Evolutionary conservation across 495 filamentous ascomycete genomes (phyloP).

Genomic region (Aspergillus kassunensis): DNA sequence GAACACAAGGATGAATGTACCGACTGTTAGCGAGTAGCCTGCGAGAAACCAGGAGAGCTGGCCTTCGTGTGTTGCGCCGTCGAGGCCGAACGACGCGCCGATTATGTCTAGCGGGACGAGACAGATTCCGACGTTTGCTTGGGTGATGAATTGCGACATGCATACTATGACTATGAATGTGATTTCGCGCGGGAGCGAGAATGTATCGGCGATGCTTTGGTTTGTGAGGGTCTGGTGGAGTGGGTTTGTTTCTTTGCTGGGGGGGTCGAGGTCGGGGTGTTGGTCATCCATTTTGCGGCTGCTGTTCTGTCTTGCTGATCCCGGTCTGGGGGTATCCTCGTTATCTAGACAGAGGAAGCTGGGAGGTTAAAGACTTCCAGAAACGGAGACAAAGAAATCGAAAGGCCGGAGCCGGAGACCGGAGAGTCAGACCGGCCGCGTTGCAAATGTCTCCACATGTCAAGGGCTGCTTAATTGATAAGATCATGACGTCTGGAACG

Average conservation of each 20-base stretch:
- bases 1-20: slow-evolving; percentile 62
- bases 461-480: not conserved
- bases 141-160: slow-evolving; percentile 36
- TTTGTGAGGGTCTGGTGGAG: not conserved
- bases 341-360: too few relatives aligned
- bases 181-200: slow-evolving; percentile 23
- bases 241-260: not conserved
- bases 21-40: slow-evolving; percentile 55
- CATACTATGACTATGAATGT: slow-evolving; percentile 28
- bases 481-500: not conserved
- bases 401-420: too few relatives aligned
- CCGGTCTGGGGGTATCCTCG: too few relatives aligned
- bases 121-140: slow-evolving; percentile 26
- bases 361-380: too few relatives aligned
- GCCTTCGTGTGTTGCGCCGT: slow-evolving; percentile 31
- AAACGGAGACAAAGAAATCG: too few relatives aligned
- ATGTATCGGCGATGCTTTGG: slow-evolving; percentile 21
- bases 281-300: too few relatives aligned
- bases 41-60: slow-evolving; percentile 53
- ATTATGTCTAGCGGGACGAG: slow-evolving; percentile 44
- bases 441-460: too few relatives aligned
- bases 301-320: too few relatives aligned
- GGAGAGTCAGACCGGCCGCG: too few relatives aligned
- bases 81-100: slow-evolving; percentile 40
- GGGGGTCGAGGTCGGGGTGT: not conserved